Base-by-base conservation (phyloP, 345 rosid species). In the Camelina laxa region DNA sequence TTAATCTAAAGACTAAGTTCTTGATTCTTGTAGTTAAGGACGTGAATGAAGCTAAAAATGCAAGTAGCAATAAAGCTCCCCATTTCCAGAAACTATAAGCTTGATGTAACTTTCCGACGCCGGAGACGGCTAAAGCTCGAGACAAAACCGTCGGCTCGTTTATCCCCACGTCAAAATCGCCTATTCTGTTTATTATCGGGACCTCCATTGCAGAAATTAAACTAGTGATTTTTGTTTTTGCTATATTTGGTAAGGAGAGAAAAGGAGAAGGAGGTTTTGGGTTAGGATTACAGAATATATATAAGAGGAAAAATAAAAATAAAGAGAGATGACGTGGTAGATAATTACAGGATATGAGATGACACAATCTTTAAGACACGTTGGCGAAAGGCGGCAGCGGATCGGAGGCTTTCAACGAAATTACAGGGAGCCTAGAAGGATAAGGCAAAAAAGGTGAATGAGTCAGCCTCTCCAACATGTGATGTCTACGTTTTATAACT, bases 21-120 rank as follows among this genome's bases (percentile, higher is more conserved):
- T 83, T 88, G 76, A 89, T 35, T 59, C 81, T 77, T 35, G 65
- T 73, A 56, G 83, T 31, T 21, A 92, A 64, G 27, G 85, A 59
- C 15, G 88, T 72, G 68, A 91, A 68, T 6, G 93, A 84, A 64
- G 93, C 96, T 36, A 86, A 45, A 0, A 91, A 51, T 33, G 97
- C 92, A 19, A 91, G 76, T 24, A 89, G 63, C 39, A 92, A 71
- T 12, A 70, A 54, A 70, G 89, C 85, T 9, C 88, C 87, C 96
- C 93, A 89, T 80, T 85, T 93, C 83, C 82, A 87, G 22, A 89
- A 79, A 55, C 73, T 75, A 68, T 74, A 82, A 41, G 83, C 77
- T 9, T 75, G 80, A 48, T 77, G 73, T 24, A 83, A 33, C 48
- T 73, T 79, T 11, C 61, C 81, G 22, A 69, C 24, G 19, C 84